Percentiles rank a stretch among this genome's conserved stretches.
Conservation (phyloP, 148 eudicot species). For the Drosera capensis region DNA sequence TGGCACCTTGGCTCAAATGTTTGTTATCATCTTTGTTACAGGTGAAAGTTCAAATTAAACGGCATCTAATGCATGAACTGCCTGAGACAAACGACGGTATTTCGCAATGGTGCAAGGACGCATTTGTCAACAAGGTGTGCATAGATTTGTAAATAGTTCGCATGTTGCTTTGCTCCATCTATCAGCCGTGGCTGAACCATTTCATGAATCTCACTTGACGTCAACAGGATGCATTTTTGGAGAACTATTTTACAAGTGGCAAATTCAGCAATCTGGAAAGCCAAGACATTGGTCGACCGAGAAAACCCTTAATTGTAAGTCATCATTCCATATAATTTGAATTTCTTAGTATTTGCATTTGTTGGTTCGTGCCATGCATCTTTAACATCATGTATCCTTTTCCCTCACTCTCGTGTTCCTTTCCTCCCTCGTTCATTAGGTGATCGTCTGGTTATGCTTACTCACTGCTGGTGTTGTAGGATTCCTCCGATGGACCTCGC, state of each 20-base stretch:
- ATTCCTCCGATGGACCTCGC: conserved; percentile 26
- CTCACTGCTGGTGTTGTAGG: conserved; percentile 17
- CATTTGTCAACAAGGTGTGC: conserved; percentile 63
- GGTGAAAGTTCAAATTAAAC: conserved; percentile 49
- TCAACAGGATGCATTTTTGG: conserved; percentile 52
- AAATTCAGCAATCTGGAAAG: conserved; percentile 29
- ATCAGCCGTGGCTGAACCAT: too few species aligned
- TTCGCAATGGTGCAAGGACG: conserved; percentile 70
- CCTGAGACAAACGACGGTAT: conserved; percentile 47
- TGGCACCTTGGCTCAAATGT: background rate
- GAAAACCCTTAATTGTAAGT: conserved; percentile 18
- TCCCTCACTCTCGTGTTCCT: background rate
- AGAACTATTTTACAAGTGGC: conserved; percentile 33
- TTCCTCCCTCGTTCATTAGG: conserved; percentile 22
- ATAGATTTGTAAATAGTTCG: too few species aligned
- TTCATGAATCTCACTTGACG: background rate
- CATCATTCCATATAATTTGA: background rate
- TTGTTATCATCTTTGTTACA: too few species aligned
- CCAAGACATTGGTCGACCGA: conserved; percentile 53
- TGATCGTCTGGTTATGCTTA: conserved; percentile 40
- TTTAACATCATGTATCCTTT: background rate
- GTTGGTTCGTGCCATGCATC: background rate
- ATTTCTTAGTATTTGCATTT: too few species aligned
- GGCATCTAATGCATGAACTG: conserved; percentile 51
- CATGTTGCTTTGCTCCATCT: too few species aligned